Evolutionary conservation across 345 rosid species (phyloP).

Genomic region (Salix brachista): DNA sequence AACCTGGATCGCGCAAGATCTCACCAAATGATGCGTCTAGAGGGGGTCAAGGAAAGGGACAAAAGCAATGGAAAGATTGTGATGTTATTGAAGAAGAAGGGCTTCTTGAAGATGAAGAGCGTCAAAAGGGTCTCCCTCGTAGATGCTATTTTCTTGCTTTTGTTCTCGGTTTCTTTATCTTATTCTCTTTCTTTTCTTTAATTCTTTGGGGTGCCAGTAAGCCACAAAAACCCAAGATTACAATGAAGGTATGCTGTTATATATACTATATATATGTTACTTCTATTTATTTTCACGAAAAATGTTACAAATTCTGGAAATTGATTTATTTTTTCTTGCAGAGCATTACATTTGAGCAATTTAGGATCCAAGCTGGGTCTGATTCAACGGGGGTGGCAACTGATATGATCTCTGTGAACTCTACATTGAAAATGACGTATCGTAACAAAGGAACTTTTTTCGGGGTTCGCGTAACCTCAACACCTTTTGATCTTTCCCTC

Average conservation of each 20-base stretch:
- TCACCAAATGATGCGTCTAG: constrained; percentile 60
- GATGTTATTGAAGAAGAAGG: constrained; percentile 93
- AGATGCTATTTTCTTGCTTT: constrained; percentile 78
- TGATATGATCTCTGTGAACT: constrained; percentile 78
- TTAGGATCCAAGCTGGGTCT: constrained; percentile 88
- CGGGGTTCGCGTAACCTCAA: constrained; percentile 80
- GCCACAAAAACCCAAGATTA: constrained; percentile 83
- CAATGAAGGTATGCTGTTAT: constrained; percentile 50
- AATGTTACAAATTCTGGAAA: not conserved
- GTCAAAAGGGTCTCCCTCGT: constrained; percentile 60
- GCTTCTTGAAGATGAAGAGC: constrained; percentile 76
- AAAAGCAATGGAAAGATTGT: constrained; percentile 71
- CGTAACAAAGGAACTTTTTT: constrained; percentile 90
- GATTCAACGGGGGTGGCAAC: constrained; percentile 85
- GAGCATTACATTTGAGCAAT: constrained; percentile 73
- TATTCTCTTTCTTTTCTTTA: constrained; percentile 76
- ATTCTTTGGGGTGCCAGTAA: constrained; percentile 87
- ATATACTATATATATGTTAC: not conserved
- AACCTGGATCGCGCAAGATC: constrained; percentile 90
- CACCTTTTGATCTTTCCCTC: constrained; percentile 67
- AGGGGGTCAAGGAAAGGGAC: constrained; percentile 43
- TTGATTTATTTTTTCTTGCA: constrained; percentile 20
- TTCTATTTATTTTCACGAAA: not conserved
- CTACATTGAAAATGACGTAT: constrained; percentile 69
- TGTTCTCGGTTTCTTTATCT: constrained; percentile 69